Evolutionary conservation across 2,329 filamentous ascomycete genomes (phyloP), one percentile per base, ranked within the genome.

Genomic region (Hymenotorrendiella dingleyae): DNA sequence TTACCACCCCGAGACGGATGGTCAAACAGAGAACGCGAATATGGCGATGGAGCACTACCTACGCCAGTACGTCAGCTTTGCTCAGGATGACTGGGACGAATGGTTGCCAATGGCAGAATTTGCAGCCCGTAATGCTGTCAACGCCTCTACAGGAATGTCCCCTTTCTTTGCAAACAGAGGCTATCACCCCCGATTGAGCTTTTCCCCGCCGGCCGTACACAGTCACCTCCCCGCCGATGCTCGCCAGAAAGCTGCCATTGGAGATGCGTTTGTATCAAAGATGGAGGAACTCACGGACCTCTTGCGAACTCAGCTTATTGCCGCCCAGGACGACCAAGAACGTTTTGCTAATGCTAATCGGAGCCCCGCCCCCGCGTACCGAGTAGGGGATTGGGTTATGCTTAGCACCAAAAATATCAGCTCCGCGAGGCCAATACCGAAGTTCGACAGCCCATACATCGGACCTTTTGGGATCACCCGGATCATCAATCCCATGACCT

Each of bases 1-100:
- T 6, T 50, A 45, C 27, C 41, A 54, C 23, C 43, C 29, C 5
- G 23, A 53, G 40, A 49, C 50, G 2, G 48, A 54, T 30, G 32
- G 51, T 8, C 37, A 48, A 12, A 53, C 45, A 8, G 43, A 54
- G 36, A 32, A 29, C 0, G 11, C 37, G 3, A 54, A 54, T 16
- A 30, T 39, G 19, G 41, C 38, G 8, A 20, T 53, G 5, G 40
- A 49, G 42, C 19, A 33, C 14, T 47, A 47, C 21, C 26, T 53
- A 12, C 38, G 41, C 1, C 4, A 22, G 4, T 52, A 46, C 16
- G 32, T 48, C n/a, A 29, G 40, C 36, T 52, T 49, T 22, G n/a
- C 48, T 16, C 43, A 53, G 27, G 42, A 52, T 14, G 35, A 54
- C 24, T 54, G 39, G 42, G 36, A n/a, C 2, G 20, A 44, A 14